phyloP scores from a whole-genome alignment of 2,329 filamentous ascomycete genomes.

The Fusarium neocosmosporiellum region DNA sequence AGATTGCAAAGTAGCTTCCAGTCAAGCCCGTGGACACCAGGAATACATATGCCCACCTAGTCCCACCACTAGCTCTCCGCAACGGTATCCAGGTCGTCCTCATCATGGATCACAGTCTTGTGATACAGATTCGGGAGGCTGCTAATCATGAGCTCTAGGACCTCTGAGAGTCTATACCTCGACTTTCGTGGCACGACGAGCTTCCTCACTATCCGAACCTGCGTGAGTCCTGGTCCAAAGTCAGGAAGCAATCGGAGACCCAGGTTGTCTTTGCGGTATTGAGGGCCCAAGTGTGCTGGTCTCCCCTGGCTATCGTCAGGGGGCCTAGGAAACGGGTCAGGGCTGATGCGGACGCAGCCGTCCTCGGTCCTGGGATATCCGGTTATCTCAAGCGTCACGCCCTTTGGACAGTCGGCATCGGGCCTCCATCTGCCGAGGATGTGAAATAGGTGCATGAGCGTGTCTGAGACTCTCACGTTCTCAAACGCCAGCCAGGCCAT shows the following conservation, averaged over 20 bases:
- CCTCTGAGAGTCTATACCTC: background rate
- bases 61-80: background rate
- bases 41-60: background rate
- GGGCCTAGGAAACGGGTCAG: background rate
- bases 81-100: background rate
- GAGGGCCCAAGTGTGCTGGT: background rate
- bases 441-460: background rate
- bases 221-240: background rate
- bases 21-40: background rate
- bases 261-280: background rate
- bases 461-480: background rate
- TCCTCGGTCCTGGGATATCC: background rate
- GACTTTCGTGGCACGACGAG: background rate
- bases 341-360: background rate
- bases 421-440: background rate
- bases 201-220: background rate
- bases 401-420: background rate
- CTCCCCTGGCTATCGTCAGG: background rate
- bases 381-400: background rate
- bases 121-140: background rate
- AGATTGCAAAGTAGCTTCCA: no score
- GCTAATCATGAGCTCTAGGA: background rate
- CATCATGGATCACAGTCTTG: background rate
- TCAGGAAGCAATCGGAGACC: background rate
- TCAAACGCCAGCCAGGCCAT: background rate